A percentile compares a stretch with the other conserved stretches of the same genome.
Evolutionary conservation across 2,329 filamentous ascomycete genomes (phyloP).

Genomic region (Monosporascus cannonballus): DNA sequence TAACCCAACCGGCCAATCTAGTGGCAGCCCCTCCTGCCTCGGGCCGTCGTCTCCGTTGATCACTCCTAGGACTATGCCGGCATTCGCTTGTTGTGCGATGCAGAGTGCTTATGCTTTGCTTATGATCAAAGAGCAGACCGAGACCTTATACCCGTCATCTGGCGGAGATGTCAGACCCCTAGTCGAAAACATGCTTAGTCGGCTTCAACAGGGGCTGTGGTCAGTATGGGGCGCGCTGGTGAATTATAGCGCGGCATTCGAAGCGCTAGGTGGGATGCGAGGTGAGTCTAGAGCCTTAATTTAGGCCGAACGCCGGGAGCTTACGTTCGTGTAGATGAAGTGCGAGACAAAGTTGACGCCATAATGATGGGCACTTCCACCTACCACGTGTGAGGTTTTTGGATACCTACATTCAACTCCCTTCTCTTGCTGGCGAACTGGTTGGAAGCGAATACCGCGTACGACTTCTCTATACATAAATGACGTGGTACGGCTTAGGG

Average conservation of each 20-base stretch:
- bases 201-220: conserved; percentile 35
- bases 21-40: conserved; percentile 28
- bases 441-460: no score
- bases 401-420: not conserved
- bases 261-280: conserved; percentile 39
- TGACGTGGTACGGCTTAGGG: no score
- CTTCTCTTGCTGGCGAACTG: no score
- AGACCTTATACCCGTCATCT: conserved; percentile 28
- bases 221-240: conserved; percentile 35
- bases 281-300: conserved; percentile 21
- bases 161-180: conserved; percentile 16
- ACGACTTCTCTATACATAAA: no score
- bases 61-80: conserved; percentile 38
- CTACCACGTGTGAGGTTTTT: not conserved
- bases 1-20: conserved; percentile 30
- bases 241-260: conserved; percentile 38
- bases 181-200: conserved; percentile 30
- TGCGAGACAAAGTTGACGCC: conserved; percentile 23
- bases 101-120: conserved; percentile 38
- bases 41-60: conserved; percentile 30
- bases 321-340: conserved; percentile 20
- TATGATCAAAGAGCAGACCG: conserved; percentile 36
- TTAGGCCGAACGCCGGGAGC: not conserved
- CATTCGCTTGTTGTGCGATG: conserved; percentile 40
- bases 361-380: not conserved